Evolutionary conservation across 345 rosid genomes (phyloP), one percentile per base, ranked within the genome.

Genomic region (Eutrema japonicum): DNA sequence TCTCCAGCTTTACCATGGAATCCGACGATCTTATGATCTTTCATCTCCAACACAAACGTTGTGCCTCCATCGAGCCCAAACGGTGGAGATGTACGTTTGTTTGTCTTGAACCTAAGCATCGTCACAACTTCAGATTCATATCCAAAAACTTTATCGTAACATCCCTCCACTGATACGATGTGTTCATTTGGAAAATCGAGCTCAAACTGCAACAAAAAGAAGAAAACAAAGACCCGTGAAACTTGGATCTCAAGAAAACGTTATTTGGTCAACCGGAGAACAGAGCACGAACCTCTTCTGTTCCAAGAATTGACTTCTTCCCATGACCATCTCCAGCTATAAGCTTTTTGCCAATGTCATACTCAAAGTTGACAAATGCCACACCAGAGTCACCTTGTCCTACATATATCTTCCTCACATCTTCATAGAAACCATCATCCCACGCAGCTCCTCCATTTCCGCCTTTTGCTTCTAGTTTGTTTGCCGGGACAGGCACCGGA

Each of bases 1-100:
- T 75, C 72, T 59, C 63, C 60, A 50, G 63, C 53, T 59, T 68
- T 75, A 0, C 74, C 64, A n/a, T 75, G 64, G 55, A 68, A 75
- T 12, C 74, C 73, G 7, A 67, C 73, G 9, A 74, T 66, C 46
- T 74, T 74, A 27, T 49, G 36, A 36, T 64, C 59, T 4, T 66
- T 74, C 50, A 18, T 26, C 50, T 46, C 52, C 5, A 67, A 35
- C 59, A 33, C 60, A 67, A 68, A 75, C 43, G 46, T 1, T 41
- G 43, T 11, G 3, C 72, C 72, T 10, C 42, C 36, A 29, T 50
- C 68, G 5, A 48, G 16, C 26, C 73, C 78, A 75, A 66, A 75
- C 11, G 54, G 63, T 49, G 12, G 36, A 58, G 67, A 75, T 41
- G 68, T 74, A 16, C 73, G 57, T 9, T 74, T 74, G 68, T 75